phyloP scores from a whole-genome alignment of 2,329 filamentous ascomycete genomes.

The Dothidotthia symphoricarpi region DNA sequence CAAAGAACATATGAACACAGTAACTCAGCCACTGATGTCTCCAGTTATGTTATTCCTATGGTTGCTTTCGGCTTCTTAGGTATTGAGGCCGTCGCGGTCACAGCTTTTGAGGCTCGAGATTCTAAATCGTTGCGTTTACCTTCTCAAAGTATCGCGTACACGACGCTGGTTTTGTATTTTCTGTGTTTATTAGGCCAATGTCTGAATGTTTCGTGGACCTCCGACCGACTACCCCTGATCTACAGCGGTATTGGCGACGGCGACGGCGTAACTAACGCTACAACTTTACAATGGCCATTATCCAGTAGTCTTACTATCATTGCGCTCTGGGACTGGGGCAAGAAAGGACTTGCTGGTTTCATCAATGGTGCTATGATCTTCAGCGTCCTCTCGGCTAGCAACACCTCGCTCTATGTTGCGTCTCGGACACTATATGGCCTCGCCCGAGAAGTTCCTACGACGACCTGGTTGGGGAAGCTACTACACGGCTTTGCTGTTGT shows the following conservation, averaged over 20 bases:
- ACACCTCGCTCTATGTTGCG: constrained; percentile 2
- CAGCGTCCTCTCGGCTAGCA: constrained; percentile 3
- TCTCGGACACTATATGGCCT: constrained; percentile 4
- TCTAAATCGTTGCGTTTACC: too few species aligned
- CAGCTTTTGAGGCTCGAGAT: too few species aligned
- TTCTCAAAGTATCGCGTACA: too few species aligned
- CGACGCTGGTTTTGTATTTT: too few species aligned
- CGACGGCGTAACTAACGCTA: constrained; percentile 1
- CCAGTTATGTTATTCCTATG: too few species aligned
- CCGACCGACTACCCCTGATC: constrained; percentile 1
- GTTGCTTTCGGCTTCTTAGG: too few species aligned
- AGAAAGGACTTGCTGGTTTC: constrained; percentile 3
- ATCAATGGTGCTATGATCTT: constrained; percentile 6
- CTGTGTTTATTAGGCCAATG: too few species aligned
- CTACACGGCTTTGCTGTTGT: too few species aligned
- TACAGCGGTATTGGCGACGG: constrained; percentile 4
- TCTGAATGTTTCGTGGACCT: constrained; percentile 1
- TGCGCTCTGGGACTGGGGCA: constrained; percentile 2
- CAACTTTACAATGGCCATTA: not conserved
- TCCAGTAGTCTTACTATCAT: constrained; percentile 1
- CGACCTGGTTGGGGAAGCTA: too few species aligned
- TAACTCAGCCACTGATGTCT: too few species aligned
- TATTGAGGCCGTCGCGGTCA: too few species aligned
- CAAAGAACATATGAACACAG: too few species aligned
- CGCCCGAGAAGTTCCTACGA: constrained; percentile 2